phyloP scores from a whole-genome alignment of 495 filamentous ascomycete genomes.

The Bryoglossum gracile region DNA sequence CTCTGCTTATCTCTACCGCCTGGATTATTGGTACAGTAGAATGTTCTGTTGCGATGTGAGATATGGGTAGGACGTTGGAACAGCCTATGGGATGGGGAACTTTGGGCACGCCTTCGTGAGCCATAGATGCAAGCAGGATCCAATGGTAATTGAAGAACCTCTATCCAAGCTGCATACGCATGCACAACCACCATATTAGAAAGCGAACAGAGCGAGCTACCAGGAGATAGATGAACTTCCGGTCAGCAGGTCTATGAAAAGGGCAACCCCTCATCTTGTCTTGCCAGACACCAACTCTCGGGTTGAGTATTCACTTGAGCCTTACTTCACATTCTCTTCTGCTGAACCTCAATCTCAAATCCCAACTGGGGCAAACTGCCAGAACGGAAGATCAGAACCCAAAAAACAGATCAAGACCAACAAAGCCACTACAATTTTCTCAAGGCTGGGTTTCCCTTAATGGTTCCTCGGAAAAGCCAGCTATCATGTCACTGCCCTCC shows the following conservation, averaged over 20 bases:
- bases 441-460: not conserved
- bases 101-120: not conserved
- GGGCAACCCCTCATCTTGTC: not conserved
- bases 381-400: not conserved
- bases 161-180: not conserved
- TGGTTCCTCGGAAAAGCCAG: not conserved
- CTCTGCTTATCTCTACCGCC: slow-evolving; percentile 5
- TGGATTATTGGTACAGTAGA: not conserved
- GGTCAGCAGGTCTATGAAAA: not conserved
- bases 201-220: not conserved
- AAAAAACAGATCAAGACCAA: not conserved
- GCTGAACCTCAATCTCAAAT: too few species aligned
- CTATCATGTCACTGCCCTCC: not conserved
- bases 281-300: not conserved
- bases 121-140: not conserved
- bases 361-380: too few species aligned
- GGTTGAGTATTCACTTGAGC: not conserved
- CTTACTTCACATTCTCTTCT: not conserved
- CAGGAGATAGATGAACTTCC: not conserved
- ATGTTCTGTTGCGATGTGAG: not conserved
- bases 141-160: not conserved
- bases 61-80: not conserved
- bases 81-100: slow-evolving; percentile 4
- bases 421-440: not conserved
- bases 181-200: not conserved